Base-by-base conservation (phyloP, 2,329 filamentous ascomycete species). In the Pseudogymnoascus sp. region DNA sequence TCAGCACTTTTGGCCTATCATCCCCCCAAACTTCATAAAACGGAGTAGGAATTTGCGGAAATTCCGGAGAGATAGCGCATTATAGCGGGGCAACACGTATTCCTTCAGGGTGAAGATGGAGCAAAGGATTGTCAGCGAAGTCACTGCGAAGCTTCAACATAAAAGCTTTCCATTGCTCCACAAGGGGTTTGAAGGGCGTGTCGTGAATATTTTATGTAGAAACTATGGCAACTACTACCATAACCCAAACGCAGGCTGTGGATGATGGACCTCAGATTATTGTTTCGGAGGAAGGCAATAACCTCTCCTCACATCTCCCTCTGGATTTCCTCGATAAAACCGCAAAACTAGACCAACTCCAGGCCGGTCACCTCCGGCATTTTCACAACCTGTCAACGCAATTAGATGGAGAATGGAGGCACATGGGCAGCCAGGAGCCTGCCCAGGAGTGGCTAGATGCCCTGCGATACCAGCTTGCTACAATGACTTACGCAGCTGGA, bases 401-500 rank as follows among this genome's bases (percentile, higher is more conserved):
- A 9, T 39, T 62, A 0, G 67, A 69, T 32, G 70, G 68, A 1
- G 67, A 72, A 58, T 73, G 71, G 72, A 50, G 62, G 12, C 65
- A 70, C 38, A 70, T 74, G 70, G 72, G 72, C 12, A 60, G 65
- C 18, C 67, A 73, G 58, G 73, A 76, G 11, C 70, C 72, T 5
- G 67, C 64, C 11, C 73, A 77, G 62, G 76, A 77, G 60, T 76
- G 69, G 59, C 28, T 61, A 1, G 61, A 62, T 14, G 58, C 58
- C 11, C 60, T 60, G n/a, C n/a, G 60, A 18, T 62, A 62, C 22
- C 60, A 64, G 30, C 32, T 64, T 32, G 60, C 60, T 30, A 74
- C 70, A 2, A 76, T 77, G 72, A 67, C 70, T 16, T 78, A 78
- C 61, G 74, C 70, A 2, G 63, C 71, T 0, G 71, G 69, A 0